phyloP scores from a whole-genome alignment of 352 stramenopile genomes.

The Globisporangium rhizosaccharum region DNA sequence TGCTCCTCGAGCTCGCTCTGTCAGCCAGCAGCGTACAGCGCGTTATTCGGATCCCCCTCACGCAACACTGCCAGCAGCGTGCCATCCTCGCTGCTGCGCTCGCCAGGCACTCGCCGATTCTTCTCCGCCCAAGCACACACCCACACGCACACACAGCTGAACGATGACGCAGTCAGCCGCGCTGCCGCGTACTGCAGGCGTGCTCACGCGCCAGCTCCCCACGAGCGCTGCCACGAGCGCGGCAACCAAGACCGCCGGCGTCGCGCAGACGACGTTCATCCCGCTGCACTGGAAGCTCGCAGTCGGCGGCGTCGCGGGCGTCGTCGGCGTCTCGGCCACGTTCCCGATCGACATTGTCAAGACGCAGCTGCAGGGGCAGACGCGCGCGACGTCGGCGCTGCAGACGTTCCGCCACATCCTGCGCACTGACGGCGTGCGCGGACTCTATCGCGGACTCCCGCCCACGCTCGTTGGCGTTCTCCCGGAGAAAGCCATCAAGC shows the following conservation, averaged over 20 bases:
- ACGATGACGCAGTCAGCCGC: background rate
- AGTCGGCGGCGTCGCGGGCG: slow-evolving; percentile 80
- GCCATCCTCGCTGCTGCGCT: too few relatives aligned
- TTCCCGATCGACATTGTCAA: slow-evolving; percentile 94
- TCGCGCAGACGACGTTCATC: slow-evolving; percentile 31
- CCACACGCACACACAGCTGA: background rate
- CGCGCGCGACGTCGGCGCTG: slow-evolving; percentile 39
- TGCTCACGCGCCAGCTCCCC: slow-evolving; percentile 17
- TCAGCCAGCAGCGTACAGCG: too few relatives aligned
- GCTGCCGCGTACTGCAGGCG: slow-evolving; percentile 8
- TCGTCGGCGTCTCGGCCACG: slow-evolving; percentile 75
- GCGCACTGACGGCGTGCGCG: slow-evolving; percentile 55
- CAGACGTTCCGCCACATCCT: slow-evolving; percentile 73
- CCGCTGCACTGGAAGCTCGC: slow-evolving; percentile 81
- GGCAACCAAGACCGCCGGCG: slow-evolving; percentile 2
- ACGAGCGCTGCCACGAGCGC: slow-evolving; percentile 6
- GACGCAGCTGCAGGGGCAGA: slow-evolving; percentile 87
- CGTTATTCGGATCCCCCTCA: too few relatives aligned
- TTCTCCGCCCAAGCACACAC: background rate
- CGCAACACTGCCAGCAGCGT: too few relatives aligned
- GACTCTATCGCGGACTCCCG: slow-evolving; percentile 70
- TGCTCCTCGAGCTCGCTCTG: too few relatives aligned
- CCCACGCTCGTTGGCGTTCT: slow-evolving; percentile 81
- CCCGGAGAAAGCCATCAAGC: slow-evolving; percentile 89
- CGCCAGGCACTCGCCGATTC: background rate